Evolutionary conservation across 106 monocot genomes (phyloP).

Genomic region (Dendrobium catenatum): DNA sequence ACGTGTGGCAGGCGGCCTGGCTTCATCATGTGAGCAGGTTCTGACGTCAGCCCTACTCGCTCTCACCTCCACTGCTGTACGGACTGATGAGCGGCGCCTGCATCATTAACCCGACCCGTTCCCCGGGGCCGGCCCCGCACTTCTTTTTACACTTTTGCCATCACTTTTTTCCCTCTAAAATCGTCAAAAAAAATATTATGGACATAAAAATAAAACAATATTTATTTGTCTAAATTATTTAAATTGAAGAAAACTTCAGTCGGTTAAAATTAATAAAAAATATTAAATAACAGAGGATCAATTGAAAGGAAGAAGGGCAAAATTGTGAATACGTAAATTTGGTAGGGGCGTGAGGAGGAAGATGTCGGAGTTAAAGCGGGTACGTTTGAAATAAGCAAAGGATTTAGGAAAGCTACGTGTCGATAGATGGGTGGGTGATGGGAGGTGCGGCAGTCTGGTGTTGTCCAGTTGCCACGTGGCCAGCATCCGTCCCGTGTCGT

Average conservation of each 20-base stretch:
- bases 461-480: not conserved
- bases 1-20: conserved; percentile 10
- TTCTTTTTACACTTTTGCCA: not conserved
- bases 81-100: conserved; percentile 12
- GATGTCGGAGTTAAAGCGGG: no score
- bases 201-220: no score
- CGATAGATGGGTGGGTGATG: not conserved
- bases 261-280: no score
- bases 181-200: no score
- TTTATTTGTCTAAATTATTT: no score
- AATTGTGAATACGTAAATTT: no score
- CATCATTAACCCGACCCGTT: conserved; percentile 6
- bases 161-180: not conserved
- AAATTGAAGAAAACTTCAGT: no score
- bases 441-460: not conserved
- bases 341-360: no score
- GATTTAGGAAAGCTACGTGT: not conserved
- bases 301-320: no score
- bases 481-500: conserved; percentile 1
- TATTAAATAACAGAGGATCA: no score
- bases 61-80: conserved; percentile 1
- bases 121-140: not conserved
- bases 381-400: no score
- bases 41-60: conserved; percentile 13
- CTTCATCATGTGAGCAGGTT: conserved; percentile 3